Percentiles rank a stretch among this genome's conserved stretches.
phyloP scores from a whole-genome alignment of 257 asterid species.

The Solanum verrucosum region DNA sequence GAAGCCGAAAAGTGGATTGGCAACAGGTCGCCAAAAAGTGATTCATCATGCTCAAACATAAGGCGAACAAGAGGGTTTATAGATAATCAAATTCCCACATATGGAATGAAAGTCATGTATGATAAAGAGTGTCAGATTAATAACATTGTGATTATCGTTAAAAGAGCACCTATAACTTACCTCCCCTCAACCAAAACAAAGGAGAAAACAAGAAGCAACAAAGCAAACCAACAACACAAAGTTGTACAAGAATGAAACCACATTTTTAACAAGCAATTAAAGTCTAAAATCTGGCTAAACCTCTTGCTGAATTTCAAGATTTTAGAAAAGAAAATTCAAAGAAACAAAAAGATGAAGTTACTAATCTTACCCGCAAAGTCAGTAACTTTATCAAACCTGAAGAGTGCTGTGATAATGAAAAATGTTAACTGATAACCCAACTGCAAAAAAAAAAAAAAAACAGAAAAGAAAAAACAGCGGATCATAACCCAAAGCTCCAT shows the following conservation, averaged over 20 bases:
- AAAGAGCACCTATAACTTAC: background rate
- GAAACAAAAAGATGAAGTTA: background rate
- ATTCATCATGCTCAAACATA: background rate
- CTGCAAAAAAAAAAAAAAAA: constrained; percentile 41
- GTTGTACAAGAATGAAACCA: background rate
- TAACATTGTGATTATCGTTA: background rate
- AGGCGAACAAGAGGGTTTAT: background rate
- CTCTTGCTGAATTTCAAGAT: background rate
- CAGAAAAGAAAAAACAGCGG: background rate
- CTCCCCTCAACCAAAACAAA: background rate
- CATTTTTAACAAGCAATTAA: background rate
- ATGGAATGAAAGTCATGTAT: background rate
- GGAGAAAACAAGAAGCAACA: background rate
- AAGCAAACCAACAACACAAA: background rate
- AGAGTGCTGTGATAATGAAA: constrained; percentile 81
- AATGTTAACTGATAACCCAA: constrained; percentile 74
- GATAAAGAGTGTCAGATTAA: background rate
- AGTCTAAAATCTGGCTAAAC: background rate
- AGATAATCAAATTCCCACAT: background rate
- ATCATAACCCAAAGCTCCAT: background rate
- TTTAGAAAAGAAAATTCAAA: background rate
- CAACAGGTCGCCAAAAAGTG: background rate
- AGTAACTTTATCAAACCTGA: constrained; percentile 84
- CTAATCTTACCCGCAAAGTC: constrained; percentile 74
- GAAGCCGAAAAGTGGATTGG: background rate